phyloP scores from a whole-genome alignment of 73 alveolate genomes.

The Diophrys appendiculata region DNA sequence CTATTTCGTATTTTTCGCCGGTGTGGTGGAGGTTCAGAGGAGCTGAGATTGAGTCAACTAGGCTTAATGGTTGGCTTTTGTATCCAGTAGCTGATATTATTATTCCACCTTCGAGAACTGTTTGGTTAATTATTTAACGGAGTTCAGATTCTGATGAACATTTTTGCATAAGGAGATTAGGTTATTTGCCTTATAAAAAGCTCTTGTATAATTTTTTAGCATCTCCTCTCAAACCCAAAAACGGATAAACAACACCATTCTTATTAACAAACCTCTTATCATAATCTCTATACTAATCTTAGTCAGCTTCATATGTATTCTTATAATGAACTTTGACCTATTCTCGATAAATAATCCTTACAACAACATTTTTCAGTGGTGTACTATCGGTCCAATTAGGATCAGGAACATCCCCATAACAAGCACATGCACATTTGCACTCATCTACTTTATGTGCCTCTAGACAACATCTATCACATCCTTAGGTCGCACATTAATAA shows the following conservation, averaged over 20 bases:
- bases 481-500: not conserved
- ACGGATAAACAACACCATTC: slow-evolving; percentile 61
- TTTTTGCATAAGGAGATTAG: not conserved
- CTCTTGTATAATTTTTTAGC: slow-evolving; percentile 52
- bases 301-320: slow-evolving; percentile 21
- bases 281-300: slow-evolving; percentile 30
- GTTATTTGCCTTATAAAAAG: not conserved
- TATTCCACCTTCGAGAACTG: not conserved
- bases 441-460: not conserved
- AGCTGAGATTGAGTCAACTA: not conserved
- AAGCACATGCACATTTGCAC: not conserved
- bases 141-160: not conserved
- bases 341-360: slow-evolving; percentile 8
- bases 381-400: not conserved
- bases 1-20: not conserved
- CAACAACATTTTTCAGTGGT: not conserved
- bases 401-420: not conserved
- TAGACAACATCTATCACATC: not conserved
- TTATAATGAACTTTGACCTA: slow-evolving; percentile 39
- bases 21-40: not conserved
- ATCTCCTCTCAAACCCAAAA: slow-evolving; percentile 64
- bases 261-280: slow-evolving; percentile 21
- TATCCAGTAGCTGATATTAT: not conserved
- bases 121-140: no score
- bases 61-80: not conserved